Evolutionary conservation across 106 monocot genomes (phyloP).

Genomic region (Agapanthus africanus): DNA sequence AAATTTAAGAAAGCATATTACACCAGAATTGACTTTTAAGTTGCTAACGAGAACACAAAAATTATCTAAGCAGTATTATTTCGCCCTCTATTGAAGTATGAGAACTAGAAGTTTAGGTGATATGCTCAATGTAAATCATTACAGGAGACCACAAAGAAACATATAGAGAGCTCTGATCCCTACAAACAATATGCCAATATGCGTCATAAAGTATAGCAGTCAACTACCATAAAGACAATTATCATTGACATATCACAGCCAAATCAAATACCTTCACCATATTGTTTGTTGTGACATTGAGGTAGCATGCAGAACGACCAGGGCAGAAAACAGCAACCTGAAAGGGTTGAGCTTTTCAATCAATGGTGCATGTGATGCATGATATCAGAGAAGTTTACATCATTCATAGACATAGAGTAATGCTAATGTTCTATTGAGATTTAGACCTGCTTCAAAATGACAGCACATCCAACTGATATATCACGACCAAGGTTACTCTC

Average conservation of each 20-base stretch:
- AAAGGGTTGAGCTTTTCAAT: constrained; percentile 10
- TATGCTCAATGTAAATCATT: not conserved
- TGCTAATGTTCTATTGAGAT: not conserved
- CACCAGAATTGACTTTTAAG: not conserved
- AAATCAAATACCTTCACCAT: constrained; percentile 53
- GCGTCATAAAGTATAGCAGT: not conserved
- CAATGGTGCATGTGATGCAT: not conserved
- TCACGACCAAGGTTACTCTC: constrained; percentile 35
- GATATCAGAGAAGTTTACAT: not conserved
- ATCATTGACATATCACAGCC: not conserved
- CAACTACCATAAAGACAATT: not conserved
- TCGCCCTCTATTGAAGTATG: not conserved
- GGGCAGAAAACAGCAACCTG: constrained; percentile 74
- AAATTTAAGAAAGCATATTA: not conserved
- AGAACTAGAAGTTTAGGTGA: not conserved
- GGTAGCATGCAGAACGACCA: constrained; percentile 32
- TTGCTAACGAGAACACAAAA: not conserved
- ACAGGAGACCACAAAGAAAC: not conserved
- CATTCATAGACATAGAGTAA: not conserved
- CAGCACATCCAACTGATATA: constrained; percentile 58
- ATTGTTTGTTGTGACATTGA: constrained; percentile 67
- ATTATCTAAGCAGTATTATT: not conserved
- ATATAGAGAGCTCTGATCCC: not conserved
- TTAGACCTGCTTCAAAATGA: constrained; percentile 71
- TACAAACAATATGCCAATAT: not conserved